These are phyloP conservation scores for Apiospora sp. DNA, from an alignment of 2,329 filamentous ascomycete genomes.

Conservation along the genomic window DNA sequence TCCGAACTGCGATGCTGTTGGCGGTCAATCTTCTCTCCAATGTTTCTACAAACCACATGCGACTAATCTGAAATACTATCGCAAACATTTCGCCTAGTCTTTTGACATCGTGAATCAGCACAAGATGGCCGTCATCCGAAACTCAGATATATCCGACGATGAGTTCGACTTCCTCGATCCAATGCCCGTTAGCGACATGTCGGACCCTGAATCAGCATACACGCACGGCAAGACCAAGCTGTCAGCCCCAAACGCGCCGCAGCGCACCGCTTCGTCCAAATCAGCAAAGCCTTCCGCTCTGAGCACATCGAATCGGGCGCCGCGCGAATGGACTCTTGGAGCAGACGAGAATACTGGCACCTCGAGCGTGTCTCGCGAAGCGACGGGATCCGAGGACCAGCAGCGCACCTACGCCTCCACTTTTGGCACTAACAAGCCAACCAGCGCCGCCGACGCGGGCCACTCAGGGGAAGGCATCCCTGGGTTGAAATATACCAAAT, in stretches of 20 bases:
- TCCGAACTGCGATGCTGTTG: background rate
- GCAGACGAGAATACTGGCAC: background rate
- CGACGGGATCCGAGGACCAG: background rate
- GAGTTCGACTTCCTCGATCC: slow-evolving; percentile 22
- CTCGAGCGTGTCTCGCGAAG: background rate
- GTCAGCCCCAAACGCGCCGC: background rate
- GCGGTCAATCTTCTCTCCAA: background rate
- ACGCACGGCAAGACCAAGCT: background rate
- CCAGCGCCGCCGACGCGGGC: background rate
- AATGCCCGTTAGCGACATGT: slow-evolving; percentile 22
- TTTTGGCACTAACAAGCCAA: background rate
- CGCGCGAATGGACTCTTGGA: background rate
- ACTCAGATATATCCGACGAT: slow-evolving; percentile 19
- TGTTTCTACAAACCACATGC: background rate
- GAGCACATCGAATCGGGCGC: background rate
- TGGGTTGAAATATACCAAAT: slow-evolving; percentile 21
- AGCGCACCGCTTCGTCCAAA: background rate
- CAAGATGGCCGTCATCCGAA: slow-evolving; percentile 14
- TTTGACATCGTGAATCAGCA: background rate
- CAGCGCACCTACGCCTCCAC: slow-evolving; percentile 7
- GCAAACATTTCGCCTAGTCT: background rate
- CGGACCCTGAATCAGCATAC: background rate
- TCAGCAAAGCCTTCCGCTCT: background rate
- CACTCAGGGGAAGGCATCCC: slow-evolving; percentile 4
- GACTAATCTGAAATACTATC: background rate